These are phyloP conservation scores for Leccinum subtestaceum DNA, from an alignment of 768 basidiomycete species.

Conservation along the genomic window DNA sequence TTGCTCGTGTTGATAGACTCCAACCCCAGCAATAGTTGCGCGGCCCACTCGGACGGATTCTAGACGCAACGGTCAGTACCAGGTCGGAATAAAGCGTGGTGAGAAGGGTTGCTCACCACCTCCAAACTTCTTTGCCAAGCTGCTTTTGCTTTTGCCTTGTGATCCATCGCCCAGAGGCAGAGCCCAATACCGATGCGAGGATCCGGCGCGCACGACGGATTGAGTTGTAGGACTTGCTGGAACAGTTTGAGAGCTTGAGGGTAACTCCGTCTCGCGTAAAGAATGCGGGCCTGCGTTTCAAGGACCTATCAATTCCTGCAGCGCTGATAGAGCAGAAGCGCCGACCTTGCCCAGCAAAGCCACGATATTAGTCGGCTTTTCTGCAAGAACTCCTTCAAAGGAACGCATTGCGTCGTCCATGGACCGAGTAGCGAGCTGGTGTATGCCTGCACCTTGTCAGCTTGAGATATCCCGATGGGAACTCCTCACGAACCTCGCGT, in stretches of 20 bases:
- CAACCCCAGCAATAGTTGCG: constrained; percentile 79
- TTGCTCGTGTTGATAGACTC: constrained; percentile 87
- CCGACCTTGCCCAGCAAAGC: constrained; percentile 83
- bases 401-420: constrained; percentile 80
- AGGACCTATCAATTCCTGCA: constrained; percentile 1
- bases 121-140: constrained; percentile 92
- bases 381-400: constrained; percentile 75
- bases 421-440: constrained; percentile 74
- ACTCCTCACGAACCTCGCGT: constrained; percentile 57
- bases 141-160: constrained; percentile 74
- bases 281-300: constrained; percentile 65
- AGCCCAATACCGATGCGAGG: constrained; percentile 95
- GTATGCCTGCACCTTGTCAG: constrained; percentile 53
- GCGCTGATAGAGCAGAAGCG: background rate
- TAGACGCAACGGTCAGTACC: constrained; percentile 26
- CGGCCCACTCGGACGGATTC: constrained; percentile 79
- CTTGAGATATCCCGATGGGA: background rate
- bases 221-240: constrained; percentile 77
- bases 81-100: background rate
- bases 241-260: constrained; percentile 80
- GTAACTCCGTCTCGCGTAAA: constrained; percentile 76
- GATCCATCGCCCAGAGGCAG: constrained; percentile 87
- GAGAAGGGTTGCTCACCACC: constrained; percentile 55
- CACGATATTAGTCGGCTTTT: constrained; percentile 82
- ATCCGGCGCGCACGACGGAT: constrained; percentile 82